A percentile compares a stretch with the other conserved stretches of the same genome.
Conservation (phyloP, 2,329 filamentous ascomycete genomes). For the Aspergillus brasiliensis region DNA sequence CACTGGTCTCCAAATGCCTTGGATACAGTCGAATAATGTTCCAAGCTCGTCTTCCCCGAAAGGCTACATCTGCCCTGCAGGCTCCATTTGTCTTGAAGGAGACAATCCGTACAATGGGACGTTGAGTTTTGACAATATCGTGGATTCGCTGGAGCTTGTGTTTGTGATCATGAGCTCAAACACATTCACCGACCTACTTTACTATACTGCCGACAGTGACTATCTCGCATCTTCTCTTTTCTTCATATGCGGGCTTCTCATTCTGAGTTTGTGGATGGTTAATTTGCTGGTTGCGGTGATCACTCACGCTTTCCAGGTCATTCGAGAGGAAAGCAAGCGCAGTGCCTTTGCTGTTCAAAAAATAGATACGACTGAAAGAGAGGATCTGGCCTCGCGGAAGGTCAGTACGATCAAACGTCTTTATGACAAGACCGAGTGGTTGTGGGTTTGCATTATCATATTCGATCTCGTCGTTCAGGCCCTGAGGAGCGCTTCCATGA, state of each 20-base stretch:
- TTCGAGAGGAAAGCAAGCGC: conserved; percentile 90
- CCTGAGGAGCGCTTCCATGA: conserved; percentile 76
- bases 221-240: conserved; percentile 84
- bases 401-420: conserved; percentile 63
- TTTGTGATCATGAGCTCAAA: conserved; percentile 99
- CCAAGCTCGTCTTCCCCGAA: conserved; percentile 60
- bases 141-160: conserved; percentile 87
- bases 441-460: conserved; percentile 81
- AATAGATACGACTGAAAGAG: conserved; percentile 51
- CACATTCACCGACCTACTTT: conserved; percentile 93
- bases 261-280: conserved; percentile 94
- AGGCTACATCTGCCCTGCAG: conserved; percentile 82
- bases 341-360: conserved; percentile 87
- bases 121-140: conserved; percentile 91
- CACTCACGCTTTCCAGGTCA: conserved; percentile 97
- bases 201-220: conserved; percentile 88
- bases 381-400: conserved; percentile 35
- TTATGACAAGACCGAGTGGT: conserved; percentile 71
- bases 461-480: conserved; percentile 79
- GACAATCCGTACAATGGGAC: conserved; percentile 80
- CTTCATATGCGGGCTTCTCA: conserved; percentile 72
- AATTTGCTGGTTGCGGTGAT: conserved; percentile 96
- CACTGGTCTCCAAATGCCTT: conserved; percentile 64
- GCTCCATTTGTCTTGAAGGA: conserved; percentile 80
- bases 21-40: conserved; percentile 64